Evolutionary conservation across 495 filamentous ascomycete species (phyloP), one percentile per base, ranked within the genome.

Genomic region (Penicillium taxi): DNA sequence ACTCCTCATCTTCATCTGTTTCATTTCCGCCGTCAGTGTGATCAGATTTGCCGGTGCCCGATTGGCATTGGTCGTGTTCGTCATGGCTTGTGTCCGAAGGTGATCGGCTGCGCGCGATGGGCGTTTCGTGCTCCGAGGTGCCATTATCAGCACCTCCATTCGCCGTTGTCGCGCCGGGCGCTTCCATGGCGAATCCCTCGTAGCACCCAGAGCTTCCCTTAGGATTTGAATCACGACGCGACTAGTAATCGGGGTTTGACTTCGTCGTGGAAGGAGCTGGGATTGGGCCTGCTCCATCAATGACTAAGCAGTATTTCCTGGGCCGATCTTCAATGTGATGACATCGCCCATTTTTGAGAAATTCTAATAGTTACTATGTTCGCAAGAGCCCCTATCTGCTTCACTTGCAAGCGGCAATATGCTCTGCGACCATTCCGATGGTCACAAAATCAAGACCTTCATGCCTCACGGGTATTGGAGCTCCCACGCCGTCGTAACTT

Each of bases 1-100:
- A 80, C 0, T 79, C 80, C 0, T 80, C 80, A 0, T 73, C 69
- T 0, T 75, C 71, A 0, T 69, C 67, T 0, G 72, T 66, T 0
- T 70, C 67, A 0, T 64, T 46, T 19, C 50, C 58, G 6, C 55
- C 44, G 7, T 45, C 48, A 20, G 45, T 43, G 29, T 41, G 33
- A 23, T 50, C 57, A 26, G 53, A 49, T 9, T 50, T 58, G 28
- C 52, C 45, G 6, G 43, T 34, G 22, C 26, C 17, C 15, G 31
- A 33, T 32, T 44, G 38, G 26, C 47, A 28, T 39, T 35, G 26
- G 23, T 58, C 32, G 21, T 47, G 50, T 24, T 49, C 35, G 32
- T 52, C 43, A 19, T 51, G 36, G 21, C 41, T 42, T 24, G 47
- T 48, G 21, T 36, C 22, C 31, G 48, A 36, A 32, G 48, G 33